phyloP scores from a whole-genome alignment of 345 rosid species.

The Citrus maxima region DNA sequence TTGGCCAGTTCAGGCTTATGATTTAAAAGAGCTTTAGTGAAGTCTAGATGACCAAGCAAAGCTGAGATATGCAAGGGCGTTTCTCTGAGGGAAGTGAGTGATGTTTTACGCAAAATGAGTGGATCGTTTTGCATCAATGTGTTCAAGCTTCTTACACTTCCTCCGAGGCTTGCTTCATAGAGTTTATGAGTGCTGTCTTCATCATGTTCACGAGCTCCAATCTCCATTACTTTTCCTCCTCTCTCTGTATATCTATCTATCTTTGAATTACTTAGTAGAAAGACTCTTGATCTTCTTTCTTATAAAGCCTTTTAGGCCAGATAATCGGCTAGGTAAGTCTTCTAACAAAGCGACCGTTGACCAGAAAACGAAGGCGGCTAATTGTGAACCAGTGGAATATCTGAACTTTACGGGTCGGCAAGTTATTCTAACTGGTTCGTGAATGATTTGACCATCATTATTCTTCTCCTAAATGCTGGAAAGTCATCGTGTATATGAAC shows the following conservation, averaged over 20 bases:
- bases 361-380: too few relatives aligned
- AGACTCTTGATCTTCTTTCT: too few relatives aligned
- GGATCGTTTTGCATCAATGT: conserved; percentile 15
- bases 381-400: too few relatives aligned
- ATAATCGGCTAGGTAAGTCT: too few relatives aligned
- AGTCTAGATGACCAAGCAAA: conserved; percentile 21
- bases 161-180: conserved; percentile 18
- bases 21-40: conserved; percentile 5
- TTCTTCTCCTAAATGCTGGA: too few relatives aligned
- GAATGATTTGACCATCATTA: too few relatives aligned
- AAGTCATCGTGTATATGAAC: rapidly evolving
- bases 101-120: conserved; percentile 11
- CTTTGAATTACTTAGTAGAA: too few relatives aligned
- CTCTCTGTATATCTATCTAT: not conserved
- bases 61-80: conserved; percentile 22
- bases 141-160: conserved; percentile 7
- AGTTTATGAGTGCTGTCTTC: not conserved
- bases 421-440: too few relatives aligned
- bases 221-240: not conserved
- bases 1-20: conserved; percentile 11
- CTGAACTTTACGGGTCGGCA: rapidly evolving
- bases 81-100: conserved; percentile 1
- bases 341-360: too few relatives aligned
- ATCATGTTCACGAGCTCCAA: not conserved
- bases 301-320: too few relatives aligned